Evolutionary conservation across 495 filamentous ascomycete genomes (phyloP).

Genomic region (Trichoderma parareesei): DNA sequence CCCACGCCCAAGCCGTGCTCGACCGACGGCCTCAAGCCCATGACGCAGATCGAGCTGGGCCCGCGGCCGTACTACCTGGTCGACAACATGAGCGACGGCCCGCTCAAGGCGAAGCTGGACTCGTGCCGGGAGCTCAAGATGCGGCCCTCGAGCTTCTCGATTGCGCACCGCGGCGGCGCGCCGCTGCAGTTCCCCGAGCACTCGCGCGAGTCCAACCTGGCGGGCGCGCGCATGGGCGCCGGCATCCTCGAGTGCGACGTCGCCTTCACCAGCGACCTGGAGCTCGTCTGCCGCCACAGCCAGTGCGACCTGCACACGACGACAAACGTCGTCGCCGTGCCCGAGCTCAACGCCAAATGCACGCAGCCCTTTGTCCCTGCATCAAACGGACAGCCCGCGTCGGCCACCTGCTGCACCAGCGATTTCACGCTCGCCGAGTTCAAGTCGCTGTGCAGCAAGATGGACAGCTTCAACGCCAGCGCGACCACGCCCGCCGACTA

Average conservation of each 20-base stretch:
- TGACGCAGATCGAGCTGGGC: constrained; percentile 40
- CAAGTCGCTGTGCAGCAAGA: constrained; percentile 52
- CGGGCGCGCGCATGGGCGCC: constrained; percentile 52
- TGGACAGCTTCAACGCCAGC: constrained; percentile 48
- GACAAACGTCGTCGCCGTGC: constrained; percentile 50
- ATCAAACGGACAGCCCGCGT: constrained; percentile 27
- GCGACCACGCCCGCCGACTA: constrained; percentile 46
- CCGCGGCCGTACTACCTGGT: constrained; percentile 52
- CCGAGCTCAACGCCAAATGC: constrained; percentile 52
- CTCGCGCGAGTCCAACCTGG: constrained; percentile 41
- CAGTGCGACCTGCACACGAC: constrained; percentile 58
- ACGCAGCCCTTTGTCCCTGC: constrained; percentile 50
- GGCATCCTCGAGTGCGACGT: constrained; percentile 59
- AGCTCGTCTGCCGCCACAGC: constrained; percentile 55
- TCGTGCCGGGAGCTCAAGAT: constrained; percentile 36
- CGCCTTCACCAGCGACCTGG: constrained; percentile 49
- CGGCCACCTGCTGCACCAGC: constrained; percentile 53
- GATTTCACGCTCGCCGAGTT: constrained; percentile 54
- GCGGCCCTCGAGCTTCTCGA: constrained; percentile 37
- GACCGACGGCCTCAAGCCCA: constrained; percentile 17
- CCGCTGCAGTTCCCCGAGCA: constrained; percentile 57
- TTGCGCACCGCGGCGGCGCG: constrained; percentile 51
- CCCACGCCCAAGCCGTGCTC: constrained; percentile 12
- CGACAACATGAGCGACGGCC: constrained; percentile 48
- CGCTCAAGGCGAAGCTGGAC: constrained; percentile 46